Evolutionary conservation across 768 basidiomycete species (phyloP), one percentile per base, ranked within the genome.

Genomic region (Suillus lakei): DNA sequence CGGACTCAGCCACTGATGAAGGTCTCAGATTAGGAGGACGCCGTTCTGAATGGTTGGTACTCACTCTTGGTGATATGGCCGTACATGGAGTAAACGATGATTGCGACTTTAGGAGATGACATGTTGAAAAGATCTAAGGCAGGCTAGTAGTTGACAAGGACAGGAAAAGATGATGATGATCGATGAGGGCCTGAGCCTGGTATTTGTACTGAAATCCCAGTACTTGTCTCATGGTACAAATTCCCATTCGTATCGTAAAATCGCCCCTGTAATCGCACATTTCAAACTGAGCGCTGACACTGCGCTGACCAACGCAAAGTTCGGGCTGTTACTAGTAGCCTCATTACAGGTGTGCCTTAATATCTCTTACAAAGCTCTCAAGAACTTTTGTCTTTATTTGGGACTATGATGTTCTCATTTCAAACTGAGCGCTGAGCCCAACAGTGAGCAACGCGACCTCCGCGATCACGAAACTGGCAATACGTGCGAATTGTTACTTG

Each of bases 51-150:
- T 30, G 6, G 12, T 6, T 2, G n/a, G 34, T 9, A 81, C 88
- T 58, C 71, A 92, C 92, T 50, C 71, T 85, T 84, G 65, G 82
- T 84, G 75, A 93, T 85, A 74, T 93, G 92, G 68, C 89, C 90
- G 74, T 89, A 91, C 80, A 91, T 76, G 23, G 88, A 78, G 78
- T 92, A 93, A 77, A 92, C 87, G 70, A 92, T 67, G 70, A 92
- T 90, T 62, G 90, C 90, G 68, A 91, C 76, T 68, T 75, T 85
- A 30, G 91, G 89, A 59, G 81, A 67, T 46, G 84, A 72, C 83
- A 84, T 85, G 61, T 55, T 65, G 53, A n/a, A 18, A n/a, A 13
- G 32, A 65, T 56, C 38, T 62, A 34, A n/a, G n/a, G n/a, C n/a
- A n/a, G n/a, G n/a, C n/a, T 48, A 39, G 64, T 8, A 28, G 63